A percentile compares a stretch with the other conserved stretches of the same genome.
These are phyloP conservation scores for Nemania sp. DNA, from an alignment of 2,329 filamentous ascomycete species.

Conservation along the genomic window DNA sequence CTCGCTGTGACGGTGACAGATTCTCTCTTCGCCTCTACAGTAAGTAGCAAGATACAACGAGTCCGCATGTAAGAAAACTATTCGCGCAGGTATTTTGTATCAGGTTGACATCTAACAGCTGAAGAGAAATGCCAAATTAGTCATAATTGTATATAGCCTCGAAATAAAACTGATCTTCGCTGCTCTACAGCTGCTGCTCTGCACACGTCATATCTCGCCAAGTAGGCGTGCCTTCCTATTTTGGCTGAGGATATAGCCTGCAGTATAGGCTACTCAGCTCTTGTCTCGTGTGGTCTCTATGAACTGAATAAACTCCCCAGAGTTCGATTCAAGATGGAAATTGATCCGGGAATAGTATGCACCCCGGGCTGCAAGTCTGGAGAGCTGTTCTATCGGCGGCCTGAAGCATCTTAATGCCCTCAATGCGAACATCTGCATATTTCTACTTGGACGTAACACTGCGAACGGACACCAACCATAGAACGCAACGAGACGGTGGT, in stretches of 20 bases:
- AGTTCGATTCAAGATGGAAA: background rate
- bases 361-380: background rate
- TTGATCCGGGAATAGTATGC: background rate
- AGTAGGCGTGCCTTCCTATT: conserved; percentile 37
- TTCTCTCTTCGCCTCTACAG: background rate
- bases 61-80: conserved; percentile 22
- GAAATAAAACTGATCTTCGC: conserved; percentile 24
- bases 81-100: conserved; percentile 6
- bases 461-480: background rate
- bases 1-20: conserved; percentile 35
- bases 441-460: background rate
- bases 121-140: conserved; percentile 32
- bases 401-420: background rate
- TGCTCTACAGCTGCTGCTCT: conserved; percentile 35
- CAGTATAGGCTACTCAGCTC: background rate
- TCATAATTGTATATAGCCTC: background rate
- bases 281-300: conserved; percentile 14
- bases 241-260: conserved; percentile 9
- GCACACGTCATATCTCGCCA: conserved; percentile 39
- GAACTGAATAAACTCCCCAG: conserved; percentile 1
- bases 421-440: conserved; percentile 5
- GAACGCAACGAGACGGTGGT: conserved; percentile 9
- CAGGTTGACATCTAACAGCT: background rate
- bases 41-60: conserved; percentile 31
- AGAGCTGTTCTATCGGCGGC: background rate